Evolutionary conservation across 345 rosid species (phyloP).

Genomic region (Gossypium raimondii): DNA sequence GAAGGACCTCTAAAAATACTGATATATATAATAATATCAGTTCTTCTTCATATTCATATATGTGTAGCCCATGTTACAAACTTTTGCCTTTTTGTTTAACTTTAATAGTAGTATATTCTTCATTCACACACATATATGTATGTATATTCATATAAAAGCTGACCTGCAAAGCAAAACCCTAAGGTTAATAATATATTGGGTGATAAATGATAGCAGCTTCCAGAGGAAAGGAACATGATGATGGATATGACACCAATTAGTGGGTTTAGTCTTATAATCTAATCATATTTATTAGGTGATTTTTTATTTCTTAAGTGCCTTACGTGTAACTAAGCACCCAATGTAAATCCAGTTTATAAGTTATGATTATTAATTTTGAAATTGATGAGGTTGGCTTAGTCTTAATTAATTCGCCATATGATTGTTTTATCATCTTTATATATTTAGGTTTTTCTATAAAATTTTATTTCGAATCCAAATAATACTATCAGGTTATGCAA

Average conservation of each 20-base stretch:
- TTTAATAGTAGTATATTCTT: background rate
- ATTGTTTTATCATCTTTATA: too few species aligned
- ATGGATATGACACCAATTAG: background rate
- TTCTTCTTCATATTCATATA: constrained; percentile 4
- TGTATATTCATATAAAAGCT: background rate
- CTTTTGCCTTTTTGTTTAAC: background rate
- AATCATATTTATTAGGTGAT: constrained; percentile 10
- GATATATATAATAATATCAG: constrained; percentile 8
- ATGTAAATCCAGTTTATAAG: background rate
- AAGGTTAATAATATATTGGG: background rate
- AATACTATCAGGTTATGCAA: background rate
- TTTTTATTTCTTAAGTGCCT: background rate
- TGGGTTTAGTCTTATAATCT: background rate
- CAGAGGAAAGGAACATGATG: background rate
- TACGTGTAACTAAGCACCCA: background rate
- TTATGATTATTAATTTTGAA: background rate
- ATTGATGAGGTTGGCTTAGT: background rate
- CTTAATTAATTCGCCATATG: background rate
- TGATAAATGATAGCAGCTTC: background rate
- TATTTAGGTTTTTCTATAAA: too few species aligned
- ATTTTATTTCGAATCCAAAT: too few species aligned
- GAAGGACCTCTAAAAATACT: constrained; percentile 27
- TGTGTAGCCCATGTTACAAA: constrained; percentile 7
- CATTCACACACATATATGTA: background rate
- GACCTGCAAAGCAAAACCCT: background rate